Base-by-base conservation (phyloP, 2,329 filamentous ascomycete genomes). In the Stagonosporopsis cucurbitacearum region DNA sequence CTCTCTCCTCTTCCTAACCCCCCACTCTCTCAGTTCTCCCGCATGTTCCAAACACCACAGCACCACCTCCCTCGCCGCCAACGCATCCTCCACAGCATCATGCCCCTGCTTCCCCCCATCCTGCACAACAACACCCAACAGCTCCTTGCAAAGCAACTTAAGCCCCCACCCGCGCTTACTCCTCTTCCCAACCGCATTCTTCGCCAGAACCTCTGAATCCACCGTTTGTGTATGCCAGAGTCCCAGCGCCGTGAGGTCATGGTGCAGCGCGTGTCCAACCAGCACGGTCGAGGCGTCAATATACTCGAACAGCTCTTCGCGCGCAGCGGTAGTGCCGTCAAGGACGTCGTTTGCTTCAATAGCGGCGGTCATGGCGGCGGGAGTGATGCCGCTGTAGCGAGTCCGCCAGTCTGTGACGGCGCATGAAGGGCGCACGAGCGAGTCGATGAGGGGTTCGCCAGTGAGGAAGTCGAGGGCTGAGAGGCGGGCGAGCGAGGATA, bases 211-310 rank as follows among this genome's bases (percentile, higher is more conserved):
- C 0, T 66, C 66, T 1, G 80, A 77, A 50, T 84, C 82, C 6
- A 84, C 74, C 17, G 82, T 68, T 17, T 65, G 70, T 1, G 54
- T 40, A 58, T 83, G 81, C 0, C 74, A 59, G 9, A 83, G 75
- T 3, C 77, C 72, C 12, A 84, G 64, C 1, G 75, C 75, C 6
- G 74, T 65, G 0, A 84, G 66, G 53, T 84, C 81, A 47, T 80
- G 64, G 6, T 78, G 54, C 4, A 83, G 65, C 3, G 77, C 67
- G 46, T 84, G 82, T 1, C 82, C 82, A 8, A 83, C 64, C 7
- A 84, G 63, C 2, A 84, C 72, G 0, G 82, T 84, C 7, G 77
- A 50, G 0, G 57, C 53, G 56, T 82, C 78, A 30, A 80, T 74
- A 50, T 74, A 69, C 19, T 71, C 60, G 70, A 78, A 81, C 5